phyloP scores from a whole-genome alignment of 2,329 filamentous ascomycete genomes.

The Immersiporthe knoxdaviesiana region DNA sequence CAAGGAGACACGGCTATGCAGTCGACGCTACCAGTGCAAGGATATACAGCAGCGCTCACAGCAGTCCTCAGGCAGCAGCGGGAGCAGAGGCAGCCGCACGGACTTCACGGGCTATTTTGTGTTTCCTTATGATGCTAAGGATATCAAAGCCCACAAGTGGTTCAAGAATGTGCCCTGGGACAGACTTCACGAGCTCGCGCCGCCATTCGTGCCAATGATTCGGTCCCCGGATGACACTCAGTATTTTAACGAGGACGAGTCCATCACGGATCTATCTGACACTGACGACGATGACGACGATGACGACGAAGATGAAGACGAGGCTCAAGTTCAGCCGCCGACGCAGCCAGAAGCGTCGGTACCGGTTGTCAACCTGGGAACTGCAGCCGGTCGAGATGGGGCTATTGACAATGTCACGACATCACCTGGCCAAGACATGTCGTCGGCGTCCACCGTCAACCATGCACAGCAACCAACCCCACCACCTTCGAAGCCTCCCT shows the following conservation, averaged over 20 bases:
- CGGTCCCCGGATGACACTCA: conserved; percentile 72
- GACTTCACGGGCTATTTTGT: conserved; percentile 62
- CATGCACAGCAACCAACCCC: conserved; percentile 1
- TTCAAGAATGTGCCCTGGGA: conserved; percentile 82
- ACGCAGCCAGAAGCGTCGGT: conserved; percentile 2
- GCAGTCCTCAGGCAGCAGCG: conserved; percentile 31
- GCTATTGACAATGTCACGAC: conserved; percentile 9
- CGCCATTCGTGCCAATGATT: conserved; percentile 81
- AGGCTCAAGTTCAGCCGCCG: conserved; percentile 12
- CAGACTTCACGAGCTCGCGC: conserved; percentile 67
- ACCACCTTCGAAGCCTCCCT: neutral
- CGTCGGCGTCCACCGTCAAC: conserved; percentile 14
- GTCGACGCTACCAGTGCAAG: conserved; percentile 71
- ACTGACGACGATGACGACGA: conserved; percentile 41
- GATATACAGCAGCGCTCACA: conserved; percentile 46
- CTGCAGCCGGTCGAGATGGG: conserved; percentile 15
- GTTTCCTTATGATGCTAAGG: conserved; percentile 80
- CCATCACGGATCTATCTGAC: conserved; percentile 66
- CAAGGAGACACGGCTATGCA: conserved; percentile 76
- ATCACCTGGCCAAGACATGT: conserved; percentile 2
- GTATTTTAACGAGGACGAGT: conserved; percentile 86
- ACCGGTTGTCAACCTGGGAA: neutral
- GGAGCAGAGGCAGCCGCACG: conserved; percentile 28
- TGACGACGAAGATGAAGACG: conserved; percentile 35
- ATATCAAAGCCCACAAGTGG: conserved; percentile 88